phyloP scores from a whole-genome alignment of 2,329 filamentous ascomycete genomes.

The Cercospora berteroae region DNA sequence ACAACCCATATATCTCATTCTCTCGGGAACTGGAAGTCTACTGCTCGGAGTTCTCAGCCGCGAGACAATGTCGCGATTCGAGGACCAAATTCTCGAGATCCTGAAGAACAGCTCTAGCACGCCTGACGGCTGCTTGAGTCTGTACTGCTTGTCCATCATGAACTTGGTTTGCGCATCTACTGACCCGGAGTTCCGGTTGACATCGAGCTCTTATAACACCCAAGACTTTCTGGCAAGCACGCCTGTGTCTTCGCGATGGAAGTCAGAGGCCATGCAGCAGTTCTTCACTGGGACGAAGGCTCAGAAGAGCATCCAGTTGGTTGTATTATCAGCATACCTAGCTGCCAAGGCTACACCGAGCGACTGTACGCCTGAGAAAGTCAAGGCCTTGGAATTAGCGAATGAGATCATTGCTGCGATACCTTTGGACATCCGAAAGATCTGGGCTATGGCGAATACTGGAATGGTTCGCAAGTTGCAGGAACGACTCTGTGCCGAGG shows the following conservation, averaged over 20 bases:
- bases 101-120: slow-evolving; percentile 30
- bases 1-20: slow-evolving; percentile 35
- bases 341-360: slow-evolving; percentile 28
- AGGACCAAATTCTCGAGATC: slow-evolving; percentile 37
- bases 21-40: slow-evolving; percentile 34
- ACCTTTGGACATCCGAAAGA: slow-evolving; percentile 28
- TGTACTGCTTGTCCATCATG: slow-evolving; percentile 42
- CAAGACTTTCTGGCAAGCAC: slow-evolving; percentile 36
- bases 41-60: slow-evolving; percentile 34
- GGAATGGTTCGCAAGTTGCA: slow-evolving; percentile 36
- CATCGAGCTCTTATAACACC: slow-evolving; percentile 31
- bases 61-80: slow-evolving; percentile 30
- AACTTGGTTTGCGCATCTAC: slow-evolving; percentile 30
- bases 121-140: slow-evolving; percentile 34
- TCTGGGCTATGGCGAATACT: slow-evolving; percentile 36
- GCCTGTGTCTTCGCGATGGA: slow-evolving; percentile 30
- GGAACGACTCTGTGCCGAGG: slow-evolving; percentile 32
- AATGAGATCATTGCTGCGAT: slow-evolving; percentile 35
- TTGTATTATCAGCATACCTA: slow-evolving; percentile 36
- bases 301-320: slow-evolving; percentile 37
- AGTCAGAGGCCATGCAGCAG: slow-evolving; percentile 34
- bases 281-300: slow-evolving; percentile 38
- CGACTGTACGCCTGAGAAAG: slow-evolving; percentile 25
- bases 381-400: slow-evolving; percentile 30
- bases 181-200: slow-evolving; percentile 25